phyloP scores from a whole-genome alignment of 768 basidiomycete genomes.

The Pleurotus tuoliensis region DNA sequence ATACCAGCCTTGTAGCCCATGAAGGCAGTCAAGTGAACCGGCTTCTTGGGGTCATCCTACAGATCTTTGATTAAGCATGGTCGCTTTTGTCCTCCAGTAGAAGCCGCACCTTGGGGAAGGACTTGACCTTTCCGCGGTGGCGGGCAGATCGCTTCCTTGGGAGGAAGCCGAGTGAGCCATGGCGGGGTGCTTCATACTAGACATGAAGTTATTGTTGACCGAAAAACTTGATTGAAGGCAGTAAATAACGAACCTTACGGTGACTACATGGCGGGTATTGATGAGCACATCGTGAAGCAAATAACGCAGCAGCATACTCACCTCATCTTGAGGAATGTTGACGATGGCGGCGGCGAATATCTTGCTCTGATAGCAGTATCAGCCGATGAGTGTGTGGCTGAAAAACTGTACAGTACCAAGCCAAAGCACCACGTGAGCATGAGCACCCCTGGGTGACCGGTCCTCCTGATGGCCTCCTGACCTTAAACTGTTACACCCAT shows the following conservation, averaged over 20 bases:
- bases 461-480: no score
- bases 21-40: slow-evolving; percentile 95
- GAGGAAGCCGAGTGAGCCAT: slow-evolving; percentile 96
- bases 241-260: slow-evolving; percentile 64
- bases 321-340: slow-evolving; percentile 62
- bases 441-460: no score
- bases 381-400: slow-evolving; percentile 7
- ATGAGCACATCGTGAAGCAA: slow-evolving; percentile 13
- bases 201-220: slow-evolving; percentile 11
- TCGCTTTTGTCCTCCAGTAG: background rate
- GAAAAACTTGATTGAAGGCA: no score
- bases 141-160: slow-evolving; percentile 95
- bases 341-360: slow-evolving; percentile 19
- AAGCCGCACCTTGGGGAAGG: slow-evolving; percentile 88
- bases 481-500: no score
- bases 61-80: slow-evolving; percentile 1
- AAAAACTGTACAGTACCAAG: slow-evolving; percentile 9
- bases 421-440: no score
- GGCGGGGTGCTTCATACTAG: slow-evolving; percentile 97
- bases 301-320: slow-evolving; percentile 26
- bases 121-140: slow-evolving; percentile 98
- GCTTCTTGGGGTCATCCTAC: slow-evolving; percentile 99
- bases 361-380: background rate
- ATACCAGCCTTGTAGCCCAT: slow-evolving; percentile 99
- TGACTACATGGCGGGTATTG: slow-evolving; percentile 46